Base-by-base conservation (phyloP, 352 stramenopile species). In the Phytopythium cucurbitacearum region DNA sequence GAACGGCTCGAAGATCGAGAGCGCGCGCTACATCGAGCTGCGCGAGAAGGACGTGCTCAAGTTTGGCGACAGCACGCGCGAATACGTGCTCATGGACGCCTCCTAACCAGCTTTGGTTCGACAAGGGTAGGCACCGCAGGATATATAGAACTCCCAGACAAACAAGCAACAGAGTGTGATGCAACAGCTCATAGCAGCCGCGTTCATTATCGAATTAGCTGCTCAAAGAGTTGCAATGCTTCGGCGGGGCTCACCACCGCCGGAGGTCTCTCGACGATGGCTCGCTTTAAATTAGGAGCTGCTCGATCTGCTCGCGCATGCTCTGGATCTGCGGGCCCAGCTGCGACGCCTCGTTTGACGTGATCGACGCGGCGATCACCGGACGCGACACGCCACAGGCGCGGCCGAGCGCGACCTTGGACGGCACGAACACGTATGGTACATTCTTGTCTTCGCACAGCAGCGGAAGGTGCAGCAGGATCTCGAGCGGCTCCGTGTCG, bases 301-400 rank as follows among this genome's bases (percentile, higher is more conserved):
- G 96, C 85, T 99, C 98, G 84, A 99, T 99, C 79, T 99, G 97
- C 67, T 99, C 90, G 69, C 99, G 98, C 85, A 99, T 98, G 62
- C 88, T 94, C 66, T 99, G 86, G 85, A 99, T 99, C 74, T 99
- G 96, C 50, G 87, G 88, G 72, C 97, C 98, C 43, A 99, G 84
- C 85, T 99, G 97, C 58, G 96, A 99, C 36, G 94, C 95, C 57
- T 99, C 97, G 81, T 99, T 99, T 48, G 95, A 99, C 32, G 97
- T 99, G 67, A 99, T 98, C 47, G 92, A 98, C 50, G 92, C 97
- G 40, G 97, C 85, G 71, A 99, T 99, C 46, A 99, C 98, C 5
- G 98, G 95, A 67, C 97, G 91, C 53, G 97, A 99, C 32, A 99
- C 98, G 57, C 97, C 97, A 76, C 97, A 99, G 13, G 98, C 98